Conservation (phyloP, 352 stramenopile species). For the Thalassiosira mediterranea region DNA sequence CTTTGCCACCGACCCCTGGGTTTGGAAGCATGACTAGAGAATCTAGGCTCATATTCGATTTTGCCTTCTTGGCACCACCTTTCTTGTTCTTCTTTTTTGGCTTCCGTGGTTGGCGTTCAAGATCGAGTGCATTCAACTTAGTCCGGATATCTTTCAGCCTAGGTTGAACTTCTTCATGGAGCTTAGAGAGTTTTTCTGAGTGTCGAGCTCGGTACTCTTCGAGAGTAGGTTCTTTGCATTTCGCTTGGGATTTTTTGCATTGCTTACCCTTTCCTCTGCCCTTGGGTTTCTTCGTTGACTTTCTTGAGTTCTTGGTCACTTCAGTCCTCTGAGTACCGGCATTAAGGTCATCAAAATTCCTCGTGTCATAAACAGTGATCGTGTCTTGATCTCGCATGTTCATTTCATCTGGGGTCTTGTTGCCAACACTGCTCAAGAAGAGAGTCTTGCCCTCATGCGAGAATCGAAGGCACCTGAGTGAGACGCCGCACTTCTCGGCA, state of each 20-base stretch:
- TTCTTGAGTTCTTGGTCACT: neutral
- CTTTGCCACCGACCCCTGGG: slow-evolving; percentile 18
- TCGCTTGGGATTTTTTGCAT: neutral
- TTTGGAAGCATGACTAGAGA: neutral
- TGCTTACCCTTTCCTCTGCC: neutral
- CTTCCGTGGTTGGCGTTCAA: slow-evolving; percentile 21
- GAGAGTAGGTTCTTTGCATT: neutral
- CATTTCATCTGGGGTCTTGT: slow-evolving; percentile 16
- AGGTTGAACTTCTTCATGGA: slow-evolving; percentile 23
- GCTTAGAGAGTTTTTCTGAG: slow-evolving; percentile 5
- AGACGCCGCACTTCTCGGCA: slow-evolving; percentile 18
- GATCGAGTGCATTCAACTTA: slow-evolving; percentile 14
- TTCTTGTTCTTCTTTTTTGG: neutral
- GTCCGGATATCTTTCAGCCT: slow-evolving; percentile 26
- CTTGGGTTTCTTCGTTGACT: neutral
- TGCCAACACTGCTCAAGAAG: slow-evolving; percentile 23
- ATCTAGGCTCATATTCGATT: neutral
- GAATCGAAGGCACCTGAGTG: slow-evolving; percentile 20
- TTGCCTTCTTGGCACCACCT: slow-evolving; percentile 1
- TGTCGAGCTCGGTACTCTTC: slow-evolving; percentile 23
- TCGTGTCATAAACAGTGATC: slow-evolving; percentile 14
- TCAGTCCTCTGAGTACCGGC: neutral
- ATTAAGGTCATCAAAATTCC: neutral
- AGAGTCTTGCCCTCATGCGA: slow-evolving; percentile 25
- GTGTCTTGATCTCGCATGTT: slow-evolving; percentile 14